phyloP scores from a whole-genome alignment of 306 rosid genomes.

The Oxytropis ochrocephala region DNA sequence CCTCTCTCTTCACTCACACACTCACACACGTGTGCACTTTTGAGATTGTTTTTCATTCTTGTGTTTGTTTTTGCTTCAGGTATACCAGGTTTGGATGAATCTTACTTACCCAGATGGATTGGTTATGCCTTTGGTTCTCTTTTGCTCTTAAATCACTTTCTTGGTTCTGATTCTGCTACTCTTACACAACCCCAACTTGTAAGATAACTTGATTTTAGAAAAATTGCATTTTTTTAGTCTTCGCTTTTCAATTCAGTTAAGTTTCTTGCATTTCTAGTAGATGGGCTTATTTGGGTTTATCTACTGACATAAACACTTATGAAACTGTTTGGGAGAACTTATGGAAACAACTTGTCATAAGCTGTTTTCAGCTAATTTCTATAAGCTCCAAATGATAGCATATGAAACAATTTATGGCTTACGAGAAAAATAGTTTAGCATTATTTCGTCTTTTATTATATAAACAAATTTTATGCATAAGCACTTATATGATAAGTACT shows the following conservation, averaged over 20 bases:
- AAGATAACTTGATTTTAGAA: not conserved
- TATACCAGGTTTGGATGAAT: conserved; percentile 88
- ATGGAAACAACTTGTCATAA: too few species aligned
- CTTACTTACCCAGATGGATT: conserved; percentile 95
- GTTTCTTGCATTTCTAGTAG: too few species aligned
- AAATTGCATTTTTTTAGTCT: not conserved
- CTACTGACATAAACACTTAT: too few species aligned
- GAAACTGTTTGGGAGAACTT: too few species aligned
- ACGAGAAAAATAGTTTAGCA: too few species aligned
- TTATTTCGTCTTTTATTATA: too few species aligned
- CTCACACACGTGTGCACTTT: not conserved
- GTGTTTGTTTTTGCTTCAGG: conserved; percentile 38
- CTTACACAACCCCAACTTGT: conserved; percentile 61
- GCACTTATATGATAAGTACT: too few species aligned
- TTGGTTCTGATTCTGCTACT: conserved; percentile 50
- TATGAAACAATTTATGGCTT: too few species aligned
- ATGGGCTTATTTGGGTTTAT: too few species aligned
- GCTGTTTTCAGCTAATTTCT: too few species aligned
- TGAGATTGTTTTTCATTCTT: not conserved
- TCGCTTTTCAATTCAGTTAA: not conserved
- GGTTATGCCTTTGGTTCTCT: conserved; percentile 91
- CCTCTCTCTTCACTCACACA: not conserved
- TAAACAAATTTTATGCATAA: too few species aligned
- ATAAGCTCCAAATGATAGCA: too few species aligned
- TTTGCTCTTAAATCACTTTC: conserved; percentile 60